A percentile compares a stretch with the other conserved stretches of the same genome.
phyloP scores from a whole-genome alignment of 169 alveolate genomes.

The Amoebophrya sp. region DNA sequence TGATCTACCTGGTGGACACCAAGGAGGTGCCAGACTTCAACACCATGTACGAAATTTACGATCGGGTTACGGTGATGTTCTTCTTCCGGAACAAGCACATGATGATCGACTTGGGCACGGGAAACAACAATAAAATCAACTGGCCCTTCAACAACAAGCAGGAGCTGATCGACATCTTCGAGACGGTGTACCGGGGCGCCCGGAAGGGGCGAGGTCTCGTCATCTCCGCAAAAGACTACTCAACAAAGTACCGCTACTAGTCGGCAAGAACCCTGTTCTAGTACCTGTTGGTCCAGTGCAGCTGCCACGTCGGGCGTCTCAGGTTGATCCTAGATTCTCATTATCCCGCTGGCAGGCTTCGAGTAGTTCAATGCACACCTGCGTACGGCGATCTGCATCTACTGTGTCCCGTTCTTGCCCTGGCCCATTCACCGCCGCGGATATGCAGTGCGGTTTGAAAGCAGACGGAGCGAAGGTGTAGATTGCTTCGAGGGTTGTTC shows the following conservation, averaged over 20 bases:
- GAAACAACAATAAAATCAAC: constrained; percentile 94
- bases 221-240: constrained; percentile 89
- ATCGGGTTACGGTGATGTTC: constrained; percentile 96
- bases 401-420: too few species aligned
- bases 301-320: too few species aligned
- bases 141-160: constrained; percentile 95
- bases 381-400: too few species aligned
- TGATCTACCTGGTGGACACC: constrained; percentile 63
- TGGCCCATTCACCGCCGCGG: too few species aligned
- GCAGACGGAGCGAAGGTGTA: too few species aligned
- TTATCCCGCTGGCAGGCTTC: too few species aligned
- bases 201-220: constrained; percentile 95
- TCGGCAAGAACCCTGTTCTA: too few species aligned
- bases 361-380: too few species aligned
- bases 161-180: constrained; percentile 94
- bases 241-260: constrained; percentile 49
- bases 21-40: constrained; percentile 97
- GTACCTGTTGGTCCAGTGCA: too few species aligned
- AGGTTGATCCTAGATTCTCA: too few species aligned
- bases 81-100: constrained; percentile 94
- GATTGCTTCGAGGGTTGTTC: too few species aligned
- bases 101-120: constrained; percentile 98
- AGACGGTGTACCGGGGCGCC: constrained; percentile 94
- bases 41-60: constrained; percentile 95
- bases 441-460: too few species aligned